These are phyloP conservation scores for Buddleja alternifolia DNA, from an alignment of 257 asterid genomes.

Conservation along the genomic window DNA sequence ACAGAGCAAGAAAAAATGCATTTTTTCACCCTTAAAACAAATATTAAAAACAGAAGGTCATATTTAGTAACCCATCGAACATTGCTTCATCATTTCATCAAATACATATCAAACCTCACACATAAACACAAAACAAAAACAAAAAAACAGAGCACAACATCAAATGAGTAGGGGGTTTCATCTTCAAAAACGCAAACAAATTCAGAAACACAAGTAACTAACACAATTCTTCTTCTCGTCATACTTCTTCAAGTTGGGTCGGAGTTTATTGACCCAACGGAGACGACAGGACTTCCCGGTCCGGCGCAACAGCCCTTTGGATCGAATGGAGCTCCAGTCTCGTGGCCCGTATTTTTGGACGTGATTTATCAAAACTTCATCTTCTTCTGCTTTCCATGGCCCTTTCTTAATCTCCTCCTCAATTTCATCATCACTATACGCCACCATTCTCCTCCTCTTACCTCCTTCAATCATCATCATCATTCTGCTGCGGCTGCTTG, in stretches of 20 bases:
- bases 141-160: neutral
- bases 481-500: no score
- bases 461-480: conserved; percentile 34
- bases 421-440: conserved; percentile 37
- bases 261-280: conserved; percentile 96
- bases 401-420: conserved; percentile 85
- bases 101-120: neutral
- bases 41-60: neutral
- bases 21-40: neutral
- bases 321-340: conserved; percentile 99
- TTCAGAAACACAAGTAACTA: neutral
- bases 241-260: conserved; percentile 79
- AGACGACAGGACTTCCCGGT: conserved; percentile 97
- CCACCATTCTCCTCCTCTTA: conserved; percentile 36
- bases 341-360: conserved; percentile 73
- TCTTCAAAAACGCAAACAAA: neutral
- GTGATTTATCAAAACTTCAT: conserved; percentile 69
- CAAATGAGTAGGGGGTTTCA: neutral
- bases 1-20: neutral
- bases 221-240: neutral
- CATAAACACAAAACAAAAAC: neutral
- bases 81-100: neutral
- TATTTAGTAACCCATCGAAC: neutral
- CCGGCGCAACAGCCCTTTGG: conserved; percentile 91
- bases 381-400: conserved; percentile 93